A percentile compares a stretch with the other conserved stretches of the same genome.
These are phyloP conservation scores for Thelonectria discophora DNA, from an alignment of 2,329 filamentous ascomycete species.

Conservation along the genomic window DNA sequence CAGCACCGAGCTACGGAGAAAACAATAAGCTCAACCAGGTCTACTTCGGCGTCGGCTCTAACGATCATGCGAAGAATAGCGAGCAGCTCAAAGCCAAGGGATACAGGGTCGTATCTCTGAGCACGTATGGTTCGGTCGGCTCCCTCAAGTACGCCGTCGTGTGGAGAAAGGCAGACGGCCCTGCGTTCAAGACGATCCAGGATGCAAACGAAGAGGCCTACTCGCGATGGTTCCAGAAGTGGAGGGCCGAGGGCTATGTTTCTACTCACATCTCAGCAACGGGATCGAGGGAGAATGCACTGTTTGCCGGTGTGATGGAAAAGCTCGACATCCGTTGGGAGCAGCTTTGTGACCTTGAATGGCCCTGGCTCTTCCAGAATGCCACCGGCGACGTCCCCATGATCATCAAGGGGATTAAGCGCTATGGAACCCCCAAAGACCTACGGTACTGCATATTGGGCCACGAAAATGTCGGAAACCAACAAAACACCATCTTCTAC, in stretches of 20 bases:
- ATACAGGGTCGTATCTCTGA: conserved; percentile 28
- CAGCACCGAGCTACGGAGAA: neutral
- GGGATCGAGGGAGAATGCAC: conserved; percentile 12
- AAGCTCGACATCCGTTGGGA: conserved; percentile 12
- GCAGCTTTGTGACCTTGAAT: conserved; percentile 21
- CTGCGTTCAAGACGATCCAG: conserved; percentile 13
- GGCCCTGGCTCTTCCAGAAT: conserved; percentile 1
- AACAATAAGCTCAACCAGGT: neutral
- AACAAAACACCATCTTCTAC: conserved; percentile 25
- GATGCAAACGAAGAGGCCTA: conserved; percentile 14
- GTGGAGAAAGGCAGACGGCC: conserved; percentile 16
- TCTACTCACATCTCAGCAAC: conserved; percentile 26
- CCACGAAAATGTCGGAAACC: conserved; percentile 29
- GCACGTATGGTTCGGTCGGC: conserved; percentile 22
- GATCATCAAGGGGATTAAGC: conserved; percentile 22
- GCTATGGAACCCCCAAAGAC: conserved; percentile 27
- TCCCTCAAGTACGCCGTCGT: conserved; percentile 27
- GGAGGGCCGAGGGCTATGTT: conserved; percentile 11
- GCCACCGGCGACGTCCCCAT: conserved; percentile 9
- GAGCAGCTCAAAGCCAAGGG: neutral
- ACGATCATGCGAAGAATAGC: conserved; percentile 6
- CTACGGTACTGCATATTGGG: conserved; percentile 30
- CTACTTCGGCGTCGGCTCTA: conserved; percentile 20
- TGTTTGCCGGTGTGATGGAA: conserved; percentile 28
- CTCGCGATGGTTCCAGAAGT: conserved; percentile 19